These are phyloP conservation scores for Fagus sylvatica DNA, from an alignment of 306 rosid genomes.

Conservation along the genomic window DNA sequence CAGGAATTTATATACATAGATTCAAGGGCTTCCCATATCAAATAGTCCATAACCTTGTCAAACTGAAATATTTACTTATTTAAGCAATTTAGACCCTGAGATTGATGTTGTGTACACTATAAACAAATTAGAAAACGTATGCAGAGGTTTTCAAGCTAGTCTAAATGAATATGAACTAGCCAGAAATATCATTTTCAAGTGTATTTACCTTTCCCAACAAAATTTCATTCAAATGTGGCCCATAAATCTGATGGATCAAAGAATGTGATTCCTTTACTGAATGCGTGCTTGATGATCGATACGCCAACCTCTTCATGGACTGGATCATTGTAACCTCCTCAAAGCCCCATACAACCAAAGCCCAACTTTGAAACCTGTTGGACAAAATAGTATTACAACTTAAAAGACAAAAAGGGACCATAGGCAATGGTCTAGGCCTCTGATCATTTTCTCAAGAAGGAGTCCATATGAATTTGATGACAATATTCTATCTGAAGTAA, in stretches of 20 bases:
- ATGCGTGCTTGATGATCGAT: constrained; percentile 59
- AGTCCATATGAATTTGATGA: not conserved
- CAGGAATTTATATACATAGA: too few relatives aligned
- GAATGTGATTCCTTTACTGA: constrained; percentile 61
- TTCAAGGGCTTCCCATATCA: too few relatives aligned
- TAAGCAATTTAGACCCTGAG: too few relatives aligned
- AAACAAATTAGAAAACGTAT: not conserved
- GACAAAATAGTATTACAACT: not conserved
- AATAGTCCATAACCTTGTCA: too few relatives aligned
- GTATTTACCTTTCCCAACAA: constrained; percentile 63
- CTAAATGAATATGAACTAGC: not conserved
- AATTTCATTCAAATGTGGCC: constrained; percentile 54
- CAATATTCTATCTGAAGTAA: not conserved
- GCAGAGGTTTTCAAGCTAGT: not conserved
- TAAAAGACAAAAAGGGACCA: not conserved
- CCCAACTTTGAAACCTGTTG: constrained; percentile 72
- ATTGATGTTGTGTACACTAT: too few relatives aligned
- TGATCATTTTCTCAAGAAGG: not conserved
- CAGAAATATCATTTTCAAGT: not conserved
- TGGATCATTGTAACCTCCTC: constrained; percentile 53
- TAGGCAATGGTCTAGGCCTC: not conserved
- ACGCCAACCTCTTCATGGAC: constrained; percentile 56
- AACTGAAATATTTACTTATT: too few relatives aligned
- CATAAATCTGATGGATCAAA: constrained; percentile 73
- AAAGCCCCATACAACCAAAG: constrained; percentile 67